Evolutionary conservation across 1,139 yeast genomes (phyloP), one percentile per base, ranked within the genome.

Genomic region (Sugiyamaella novakii): DNA sequence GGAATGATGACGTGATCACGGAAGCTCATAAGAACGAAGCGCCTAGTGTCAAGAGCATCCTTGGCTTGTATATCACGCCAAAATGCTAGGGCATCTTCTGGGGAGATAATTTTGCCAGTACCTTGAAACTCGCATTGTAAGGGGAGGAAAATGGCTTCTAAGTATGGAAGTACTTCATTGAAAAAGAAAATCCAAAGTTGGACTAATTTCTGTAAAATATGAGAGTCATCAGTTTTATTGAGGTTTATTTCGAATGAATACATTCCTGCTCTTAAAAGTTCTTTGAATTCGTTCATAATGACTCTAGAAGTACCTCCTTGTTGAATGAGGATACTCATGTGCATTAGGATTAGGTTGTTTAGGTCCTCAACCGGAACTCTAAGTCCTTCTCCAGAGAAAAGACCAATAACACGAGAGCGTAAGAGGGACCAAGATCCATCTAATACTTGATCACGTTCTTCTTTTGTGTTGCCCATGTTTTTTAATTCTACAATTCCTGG

Each of bases 121-220:
- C 74, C 77, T 15, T 70, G 72, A 46, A 76, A 66, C 50, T 79
- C 83, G 14, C 71, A 59, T 47, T 82, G 85, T 19, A 84, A 59
- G 0, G 89, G 88, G 33, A 81, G 59, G 49, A 83, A 75, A 0
- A 80, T 75, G 0, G 84, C 84, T 49, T 79, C 77, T 33, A 83
- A 67, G 58, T 81, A 80, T 46, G 81, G 81, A 46, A 79, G 70
- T 0, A 80, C 73, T 35, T 76, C 73, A 10, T 73, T 68, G 53
- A 77, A 78, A 60, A 82, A 83, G 31, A 70, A 68, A 25, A 72
- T 74, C 91, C 91, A 84, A 1, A 65, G 54, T 7, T 66, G 65
- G n/a, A 66, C 68, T 2, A 70, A 57, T 12, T 63, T 59, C 3
- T 57, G 59, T 15, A 71, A 48, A 22, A 69, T 54, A 24, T 56